A percentile compares a stretch with the other conserved stretches of the same genome.
Conservation (phyloP, 2,329 filamentous ascomycete species). For the Sclerotinia borealis region DNA sequence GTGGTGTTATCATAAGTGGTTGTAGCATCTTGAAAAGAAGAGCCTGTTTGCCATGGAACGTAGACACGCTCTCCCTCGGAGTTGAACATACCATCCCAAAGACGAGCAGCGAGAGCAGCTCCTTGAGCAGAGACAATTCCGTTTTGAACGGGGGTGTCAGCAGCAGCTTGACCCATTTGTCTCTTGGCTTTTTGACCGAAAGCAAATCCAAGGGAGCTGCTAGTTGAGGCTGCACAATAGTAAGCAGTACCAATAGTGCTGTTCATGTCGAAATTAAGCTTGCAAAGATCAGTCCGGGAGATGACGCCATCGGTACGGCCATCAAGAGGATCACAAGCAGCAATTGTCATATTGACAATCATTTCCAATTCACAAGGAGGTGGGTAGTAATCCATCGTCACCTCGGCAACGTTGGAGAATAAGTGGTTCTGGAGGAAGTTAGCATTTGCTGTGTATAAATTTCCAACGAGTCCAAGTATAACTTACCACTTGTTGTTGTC, state of each 20-base stretch:
- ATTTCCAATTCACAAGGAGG: slow-evolving; percentile 42
- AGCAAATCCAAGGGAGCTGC: not conserved
- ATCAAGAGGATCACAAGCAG: slow-evolving; percentile 49
- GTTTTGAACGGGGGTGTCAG: slow-evolving; percentile 19
- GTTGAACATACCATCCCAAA: slow-evolving; percentile 34
- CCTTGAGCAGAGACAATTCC: slow-evolving; percentile 27
- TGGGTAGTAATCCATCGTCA: slow-evolving; percentile 38
- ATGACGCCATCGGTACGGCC: slow-evolving; percentile 50
- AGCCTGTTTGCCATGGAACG: slow-evolving; percentile 33
- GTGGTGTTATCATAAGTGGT: slow-evolving; percentile 7
- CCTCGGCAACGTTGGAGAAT: slow-evolving; percentile 35
- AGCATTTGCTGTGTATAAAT: not conserved
- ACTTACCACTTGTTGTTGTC: slow-evolving; percentile 38
- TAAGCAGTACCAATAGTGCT: slow-evolving; percentile 41
- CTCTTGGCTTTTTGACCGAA: slow-evolving; percentile 3
- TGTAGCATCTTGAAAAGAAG: slow-evolving; percentile 3
- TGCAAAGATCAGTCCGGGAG: slow-evolving; percentile 42
- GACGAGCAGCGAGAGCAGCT: slow-evolving; percentile 33
- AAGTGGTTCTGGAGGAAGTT: slow-evolving; percentile 15
- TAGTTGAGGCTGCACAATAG: slow-evolving; percentile 35
- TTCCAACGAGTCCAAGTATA: not conserved
- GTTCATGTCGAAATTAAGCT: slow-evolving; percentile 39
- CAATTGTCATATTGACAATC: slow-evolving; percentile 49
- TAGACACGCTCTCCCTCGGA: slow-evolving; percentile 34
- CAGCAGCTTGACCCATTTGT: not conserved